Conservation (phyloP, 1,284 basidiomycete species). For the Naganishia albida region DNA sequence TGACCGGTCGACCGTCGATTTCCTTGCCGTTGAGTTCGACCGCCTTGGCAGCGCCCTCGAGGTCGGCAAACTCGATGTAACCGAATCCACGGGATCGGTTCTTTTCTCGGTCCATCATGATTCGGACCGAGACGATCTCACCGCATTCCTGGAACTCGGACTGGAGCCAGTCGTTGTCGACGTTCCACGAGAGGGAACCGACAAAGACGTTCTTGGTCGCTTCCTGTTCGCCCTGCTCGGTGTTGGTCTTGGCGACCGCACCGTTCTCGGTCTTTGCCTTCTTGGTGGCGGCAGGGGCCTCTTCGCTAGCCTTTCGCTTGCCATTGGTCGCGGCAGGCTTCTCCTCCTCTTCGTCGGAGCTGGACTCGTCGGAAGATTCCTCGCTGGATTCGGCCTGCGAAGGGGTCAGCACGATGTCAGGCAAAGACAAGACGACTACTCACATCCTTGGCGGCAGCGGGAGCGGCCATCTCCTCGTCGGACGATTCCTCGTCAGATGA, state of each 20-base stretch:
- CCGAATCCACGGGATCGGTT: slow-evolving; percentile 90
- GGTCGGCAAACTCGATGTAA: slow-evolving; percentile 80
- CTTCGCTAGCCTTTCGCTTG: slow-evolving; percentile 85
- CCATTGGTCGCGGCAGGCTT: slow-evolving; percentile 55
- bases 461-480: slow-evolving; percentile 35
- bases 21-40: slow-evolving; percentile 75
- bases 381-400: slow-evolving; percentile 31
- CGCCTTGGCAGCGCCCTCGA: slow-evolving; percentile 72
- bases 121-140: slow-evolving; percentile 80
- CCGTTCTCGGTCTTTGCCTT: slow-evolving; percentile 66
- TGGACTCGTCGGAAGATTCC: slow-evolving; percentile 51
- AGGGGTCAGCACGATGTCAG: background rate
- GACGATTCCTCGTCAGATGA: slow-evolving; percentile 26
- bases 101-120: slow-evolving; percentile 86
- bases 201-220: slow-evolving; percentile 79
- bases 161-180: slow-evolving; percentile 94
- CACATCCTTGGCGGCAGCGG: slow-evolving; percentile 38
- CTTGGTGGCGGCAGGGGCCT: slow-evolving; percentile 66
- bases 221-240: slow-evolving; percentile 54
- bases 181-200: slow-evolving; percentile 92
- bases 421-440: background rate
- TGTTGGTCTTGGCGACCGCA: slow-evolving; percentile 52
- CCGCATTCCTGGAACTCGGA: slow-evolving; percentile 88
- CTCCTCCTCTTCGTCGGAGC: slow-evolving; percentile 58
- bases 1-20: slow-evolving; percentile 87